These are phyloP conservation scores for maize (Zea mays) DNA, from an alignment of 176 grass and related monocot species.

Conservation along the genomic window Zm-B73-REFERENCE-NAM-5.0 NC_050099.1:197167001-197167500, in stretches of 20 bases:
- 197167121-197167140: neutral
- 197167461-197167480: slow-evolving; percentile 58
- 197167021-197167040: neutral
- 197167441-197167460: slow-evolving; percentile 41
- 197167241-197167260: slow-evolving; percentile 77
- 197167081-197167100: neutral
- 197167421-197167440: slow-evolving; percentile 30
- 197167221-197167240: slow-evolving; percentile 77
- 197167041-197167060: neutral
- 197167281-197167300: slow-evolving; percentile 46
- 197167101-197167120: neutral
- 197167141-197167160: neutral
- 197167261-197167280: slow-evolving; percentile 70
- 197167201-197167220: slow-evolving; percentile 61
- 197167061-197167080: neutral
- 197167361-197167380: slow-evolving; percentile 32
- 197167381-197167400: neutral
- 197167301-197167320: slow-evolving; percentile 64
- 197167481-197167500: neutral
- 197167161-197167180: slow-evolving; percentile 71
- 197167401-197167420: too few relatives aligned
- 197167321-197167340: slow-evolving; percentile 81
- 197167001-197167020: too few relatives aligned
- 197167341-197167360: slow-evolving; percentile 65
- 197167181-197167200: slow-evolving; percentile 44